Evolutionary conservation across 2,329 filamentous ascomycete species (phyloP).

Genomic region (Coniella vitis): DNA sequence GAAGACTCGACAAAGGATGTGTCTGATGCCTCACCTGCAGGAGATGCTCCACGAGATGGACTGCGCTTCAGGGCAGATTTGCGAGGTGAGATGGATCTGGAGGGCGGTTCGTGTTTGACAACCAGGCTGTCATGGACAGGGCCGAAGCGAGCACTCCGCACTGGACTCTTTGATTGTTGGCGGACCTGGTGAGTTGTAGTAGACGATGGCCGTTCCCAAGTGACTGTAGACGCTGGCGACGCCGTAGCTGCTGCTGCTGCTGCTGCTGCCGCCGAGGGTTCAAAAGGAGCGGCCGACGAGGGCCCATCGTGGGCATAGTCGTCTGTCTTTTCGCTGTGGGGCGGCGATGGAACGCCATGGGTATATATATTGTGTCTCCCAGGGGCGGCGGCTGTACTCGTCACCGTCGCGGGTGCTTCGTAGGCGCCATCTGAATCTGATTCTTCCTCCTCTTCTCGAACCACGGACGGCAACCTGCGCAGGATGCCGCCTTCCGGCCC

Average conservation of each 20-base stretch:
- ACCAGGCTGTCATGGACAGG: constrained; percentile 46
- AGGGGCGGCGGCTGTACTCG: constrained; percentile 24
- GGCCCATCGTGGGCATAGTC: background rate
- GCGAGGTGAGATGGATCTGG: constrained; percentile 65
- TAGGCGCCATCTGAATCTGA: constrained; percentile 21
- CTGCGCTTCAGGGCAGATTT: constrained; percentile 70
- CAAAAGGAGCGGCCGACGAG: constrained; percentile 1
- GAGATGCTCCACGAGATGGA: constrained; percentile 45
- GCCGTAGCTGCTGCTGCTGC: background rate
- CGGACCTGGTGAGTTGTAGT: constrained; percentile 27
- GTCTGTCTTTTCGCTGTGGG: constrained; percentile 12
- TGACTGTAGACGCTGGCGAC: constrained; percentile 8
- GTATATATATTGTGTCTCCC: constrained; percentile 25
- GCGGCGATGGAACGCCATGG: constrained; percentile 13
- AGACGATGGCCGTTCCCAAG: constrained; percentile 9
- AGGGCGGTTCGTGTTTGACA: constrained; percentile 61
- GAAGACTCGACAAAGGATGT: constrained; percentile 27
- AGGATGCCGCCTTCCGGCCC: background rate
- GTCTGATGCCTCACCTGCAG: constrained; percentile 43
- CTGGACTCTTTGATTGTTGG: constrained; percentile 53
- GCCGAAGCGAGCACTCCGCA: constrained; percentile 61
- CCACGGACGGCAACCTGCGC: constrained; percentile 36
- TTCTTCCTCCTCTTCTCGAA: constrained; percentile 33
- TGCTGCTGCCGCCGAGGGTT: constrained; percentile 9
- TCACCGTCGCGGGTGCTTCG: constrained; percentile 14